A percentile compares a stretch with the other conserved stretches of the same genome.
Evolutionary conservation across 2,329 filamentous ascomycete species (phyloP).

Genomic region (Beauveria sp.): DNA sequence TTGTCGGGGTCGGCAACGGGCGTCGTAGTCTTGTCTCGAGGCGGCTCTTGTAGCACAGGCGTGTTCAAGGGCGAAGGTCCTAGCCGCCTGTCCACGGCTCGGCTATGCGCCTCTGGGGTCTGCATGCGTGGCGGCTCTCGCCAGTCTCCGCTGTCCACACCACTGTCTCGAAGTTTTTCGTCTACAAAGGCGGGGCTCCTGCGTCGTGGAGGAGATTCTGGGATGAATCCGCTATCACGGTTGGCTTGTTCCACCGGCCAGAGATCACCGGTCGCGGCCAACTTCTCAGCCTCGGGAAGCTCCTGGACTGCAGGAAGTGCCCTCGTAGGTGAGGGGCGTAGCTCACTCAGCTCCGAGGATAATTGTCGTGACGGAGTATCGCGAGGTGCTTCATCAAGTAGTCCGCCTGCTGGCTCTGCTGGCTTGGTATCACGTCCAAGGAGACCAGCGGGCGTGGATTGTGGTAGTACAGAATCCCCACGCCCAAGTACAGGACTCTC

Average conservation of each 20-base stretch:
- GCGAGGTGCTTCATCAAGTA: conserved; percentile 24
- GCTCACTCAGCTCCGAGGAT: conserved; percentile 27
- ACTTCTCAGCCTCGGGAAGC: conserved; percentile 37
- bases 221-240: conserved; percentile 42
- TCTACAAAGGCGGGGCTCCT: conserved; percentile 26
- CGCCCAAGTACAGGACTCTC: conserved; percentile 34
- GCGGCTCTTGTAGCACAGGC: conserved; percentile 33
- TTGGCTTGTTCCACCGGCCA: conserved; percentile 29
- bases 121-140: conserved; percentile 23
- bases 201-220: conserved; percentile 33
- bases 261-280: conserved; percentile 15
- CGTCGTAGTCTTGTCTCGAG: conserved; percentile 24
- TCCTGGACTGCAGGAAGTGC: conserved; percentile 46
- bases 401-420: conserved; percentile 22
- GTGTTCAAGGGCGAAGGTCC: conserved; percentile 28
- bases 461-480: conserved; percentile 16
- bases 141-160: conserved; percentile 46
- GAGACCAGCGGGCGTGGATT: conserved; percentile 19
- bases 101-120: conserved; percentile 21
- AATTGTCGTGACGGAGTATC: conserved; percentile 17
- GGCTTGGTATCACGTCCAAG: conserved; percentile 24
- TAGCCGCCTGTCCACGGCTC: conserved; percentile 17
- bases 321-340: conserved; percentile 34
- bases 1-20: conserved; percentile 37
- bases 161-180: conserved; percentile 44